A percentile compares a stretch with the other conserved stretches of the same genome.
phyloP scores from a whole-genome alignment of 2,329 filamentous ascomycete species.

The Penicillium rolfsii region DNA sequence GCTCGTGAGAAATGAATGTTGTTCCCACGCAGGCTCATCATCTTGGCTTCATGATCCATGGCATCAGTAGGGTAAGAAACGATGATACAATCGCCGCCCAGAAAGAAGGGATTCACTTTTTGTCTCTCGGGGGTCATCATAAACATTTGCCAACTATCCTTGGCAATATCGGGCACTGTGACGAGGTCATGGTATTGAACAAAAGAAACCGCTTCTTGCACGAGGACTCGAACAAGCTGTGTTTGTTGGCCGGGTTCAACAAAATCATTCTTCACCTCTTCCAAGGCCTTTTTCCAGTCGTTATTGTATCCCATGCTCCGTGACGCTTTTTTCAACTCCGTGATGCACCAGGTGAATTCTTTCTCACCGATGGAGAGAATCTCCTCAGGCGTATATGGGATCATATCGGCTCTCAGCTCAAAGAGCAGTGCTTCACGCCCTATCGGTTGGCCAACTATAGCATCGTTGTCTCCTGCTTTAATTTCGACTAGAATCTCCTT shows the following conservation, averaged over 20 bases:
- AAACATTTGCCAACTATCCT: slow-evolving; percentile 58
- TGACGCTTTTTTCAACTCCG: slow-evolving; percentile 58
- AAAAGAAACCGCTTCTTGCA: slow-evolving; percentile 56
- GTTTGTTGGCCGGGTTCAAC: slow-evolving; percentile 60
- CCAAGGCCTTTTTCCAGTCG: slow-evolving; percentile 58
- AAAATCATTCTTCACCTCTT: slow-evolving; percentile 59
- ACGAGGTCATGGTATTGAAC: slow-evolving; percentile 59
- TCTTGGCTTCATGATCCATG: slow-evolving; percentile 53
- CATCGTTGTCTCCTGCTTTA: slow-evolving; percentile 48
- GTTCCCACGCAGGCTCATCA: slow-evolving; percentile 65
- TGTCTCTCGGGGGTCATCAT: slow-evolving; percentile 61
- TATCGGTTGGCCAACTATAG: slow-evolving; percentile 62
- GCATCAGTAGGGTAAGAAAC: slow-evolving; percentile 57
- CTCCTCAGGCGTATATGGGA: slow-evolving; percentile 62
- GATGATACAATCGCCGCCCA: slow-evolving; percentile 58
- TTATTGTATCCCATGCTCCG: slow-evolving; percentile 52
- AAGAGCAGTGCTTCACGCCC: slow-evolving; percentile 55
- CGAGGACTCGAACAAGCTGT: slow-evolving; percentile 56
- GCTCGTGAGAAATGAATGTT: slow-evolving; percentile 61
- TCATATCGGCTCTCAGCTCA: slow-evolving; percentile 61
- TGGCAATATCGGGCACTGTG: slow-evolving; percentile 58
- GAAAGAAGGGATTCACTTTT: slow-evolving; percentile 62
- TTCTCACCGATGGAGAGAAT: slow-evolving; percentile 47
- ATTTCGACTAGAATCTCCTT: slow-evolving; percentile 52
- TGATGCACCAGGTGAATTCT: slow-evolving; percentile 59